phyloP scores from a whole-genome alignment of 345 rosid genomes.

The Corymbia maculata region DNA sequence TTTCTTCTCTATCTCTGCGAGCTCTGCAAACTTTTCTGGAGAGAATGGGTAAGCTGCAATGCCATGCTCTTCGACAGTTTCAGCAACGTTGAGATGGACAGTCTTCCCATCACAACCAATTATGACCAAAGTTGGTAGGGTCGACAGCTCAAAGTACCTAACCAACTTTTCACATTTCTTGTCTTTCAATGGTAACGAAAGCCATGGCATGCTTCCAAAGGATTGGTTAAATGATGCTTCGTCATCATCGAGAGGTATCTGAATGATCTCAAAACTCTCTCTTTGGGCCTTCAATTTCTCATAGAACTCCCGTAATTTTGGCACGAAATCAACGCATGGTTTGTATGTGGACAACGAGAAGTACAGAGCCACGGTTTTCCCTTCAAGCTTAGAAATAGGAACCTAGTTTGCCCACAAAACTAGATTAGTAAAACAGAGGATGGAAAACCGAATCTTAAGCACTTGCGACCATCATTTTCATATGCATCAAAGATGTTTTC shows the following conservation, averaged over 20 bases:
- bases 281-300: not conserved
- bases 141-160: slow-evolving; percentile 1
- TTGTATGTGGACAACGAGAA: not conserved
- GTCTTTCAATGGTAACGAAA: slow-evolving; percentile 8
- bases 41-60: slow-evolving; percentile 9
- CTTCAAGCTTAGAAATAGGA: slow-evolving; percentile 3
- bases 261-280: slow-evolving; percentile 11
- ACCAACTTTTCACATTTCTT: not conserved
- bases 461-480: not conserved
- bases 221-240: not conserved
- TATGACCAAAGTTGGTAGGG: slow-evolving; percentile 10
- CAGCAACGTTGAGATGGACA: not conserved
- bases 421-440: not conserved
- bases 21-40: slow-evolving; percentile 7
- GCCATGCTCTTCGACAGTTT: slow-evolving; percentile 7
- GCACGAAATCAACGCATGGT: not conserved
- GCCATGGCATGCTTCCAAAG: slow-evolving; percentile 11
- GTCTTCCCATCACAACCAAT: slow-evolving; percentile 8
- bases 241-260: slow-evolving; percentile 3
- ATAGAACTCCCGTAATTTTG: not conserved
- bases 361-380: slow-evolving; percentile 8
- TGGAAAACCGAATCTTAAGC: not conserved
- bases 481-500: not conserved
- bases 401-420: not conserved
- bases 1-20: slow-evolving; percentile 13